These are phyloP conservation scores for Nannizzia gypsea DNA, from an alignment of 2,329 filamentous ascomycete genomes.

Conservation along the genomic window DNA sequence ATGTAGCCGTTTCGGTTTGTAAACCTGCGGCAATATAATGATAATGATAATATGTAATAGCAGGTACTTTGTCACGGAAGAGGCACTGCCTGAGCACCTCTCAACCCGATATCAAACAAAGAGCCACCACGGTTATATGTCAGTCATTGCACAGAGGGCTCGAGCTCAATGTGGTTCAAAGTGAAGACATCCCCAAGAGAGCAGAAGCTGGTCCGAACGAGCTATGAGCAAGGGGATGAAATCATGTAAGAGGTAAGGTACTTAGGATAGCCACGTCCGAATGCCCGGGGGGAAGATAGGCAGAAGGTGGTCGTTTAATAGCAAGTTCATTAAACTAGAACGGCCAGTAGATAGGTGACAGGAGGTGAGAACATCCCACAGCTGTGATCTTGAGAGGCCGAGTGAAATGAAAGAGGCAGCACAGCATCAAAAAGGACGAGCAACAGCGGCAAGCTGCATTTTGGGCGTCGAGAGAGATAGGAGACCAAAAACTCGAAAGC, in stretches of 20 bases:
- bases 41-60: background rate
- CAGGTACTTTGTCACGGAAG: background rate
- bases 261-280: background rate
- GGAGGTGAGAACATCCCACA: background rate
- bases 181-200: background rate
- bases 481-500: background rate
- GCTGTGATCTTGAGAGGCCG: background rate
- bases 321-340: background rate
- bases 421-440: background rate
- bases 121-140: background rate
- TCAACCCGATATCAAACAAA: background rate
- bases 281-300: background rate
- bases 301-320: conserved; percentile 2
- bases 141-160: background rate
- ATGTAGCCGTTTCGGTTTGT: background rate
- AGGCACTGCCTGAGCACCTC: background rate
- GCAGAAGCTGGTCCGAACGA: background rate
- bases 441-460: conserved; percentile 2
- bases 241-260: background rate
- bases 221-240: background rate
- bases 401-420: background rate
- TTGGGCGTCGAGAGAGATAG: background rate
- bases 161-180: conserved; percentile 1
- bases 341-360: background rate
- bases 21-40: background rate